Evolutionary conservation across 169 alveolate genomes (phyloP), one percentile per base, ranked within the genome.

Genomic region (Plasmodium cynomolgi): DNA sequence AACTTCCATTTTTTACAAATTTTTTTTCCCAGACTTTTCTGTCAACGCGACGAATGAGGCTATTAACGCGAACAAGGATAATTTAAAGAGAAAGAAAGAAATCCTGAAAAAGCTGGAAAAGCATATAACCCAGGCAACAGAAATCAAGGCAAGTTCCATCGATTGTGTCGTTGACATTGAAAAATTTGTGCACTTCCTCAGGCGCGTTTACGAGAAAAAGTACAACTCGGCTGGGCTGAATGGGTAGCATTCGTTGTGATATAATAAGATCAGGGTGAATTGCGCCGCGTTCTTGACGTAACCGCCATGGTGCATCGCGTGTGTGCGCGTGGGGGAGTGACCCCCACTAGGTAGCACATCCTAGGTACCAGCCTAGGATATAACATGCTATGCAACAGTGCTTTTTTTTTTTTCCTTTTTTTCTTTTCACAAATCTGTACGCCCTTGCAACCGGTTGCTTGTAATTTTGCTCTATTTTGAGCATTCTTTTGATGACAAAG

Each of bases 111-210:
- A 90, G 54, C 39, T 90, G 54, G 94, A 90, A 62, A 41, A 90
- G 26, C 81, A 80, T 62, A 90, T 90, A 34, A 90, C 84, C 73
- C 72, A 90, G 58, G 94, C 94, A 13, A 80, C 73, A 33, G 94
- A 90, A 90, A 90, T 90, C 15, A 90, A 90, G 62, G 94, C 91
- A 15, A 90, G 94, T 17, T 90, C 94, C 15, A 90, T 80, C 37
- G 94, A 90, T 47, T 90, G 84, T 68, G 79, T 90, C 37, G 90
- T 90, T 80, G 94, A 90, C 75, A 79, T 90, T 8, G 90, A 90
- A 20, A 90, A 79, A 31, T 90, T 90, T 80, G 11, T 90, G n/a
- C 72, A 50, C 23, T 90, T 90, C 72, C 75, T 90, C 33, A 90
- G 74, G 54, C 29, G 26, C 34, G 94, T 58, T 56, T 90, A 90